These are phyloP conservation scores for Thraustotheca clavata DNA, from an alignment of 352 stramenopile genomes.

Conservation along the genomic window DNA sequence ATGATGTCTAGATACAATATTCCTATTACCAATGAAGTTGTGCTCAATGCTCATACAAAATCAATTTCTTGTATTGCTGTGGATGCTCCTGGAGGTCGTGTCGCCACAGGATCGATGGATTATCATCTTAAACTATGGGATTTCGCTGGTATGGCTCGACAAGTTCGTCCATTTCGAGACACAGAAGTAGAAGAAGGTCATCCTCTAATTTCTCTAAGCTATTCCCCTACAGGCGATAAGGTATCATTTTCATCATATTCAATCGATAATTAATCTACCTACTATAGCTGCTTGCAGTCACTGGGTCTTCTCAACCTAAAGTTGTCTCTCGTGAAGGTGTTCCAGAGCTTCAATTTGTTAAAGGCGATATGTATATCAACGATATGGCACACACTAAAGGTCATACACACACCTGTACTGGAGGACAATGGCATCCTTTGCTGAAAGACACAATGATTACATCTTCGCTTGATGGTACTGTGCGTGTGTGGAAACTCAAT, in stretches of 20 bases:
- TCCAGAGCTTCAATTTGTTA: constrained; percentile 68
- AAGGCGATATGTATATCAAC: constrained; percentile 81
- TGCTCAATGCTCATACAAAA: constrained; percentile 48
- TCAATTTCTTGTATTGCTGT: constrained; percentile 57
- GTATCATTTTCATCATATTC: neutral
- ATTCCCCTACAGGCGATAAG: constrained; percentile 69
- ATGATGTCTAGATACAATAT: constrained; percentile 37
- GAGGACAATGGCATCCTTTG: constrained; percentile 59
- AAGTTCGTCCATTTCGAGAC: constrained; percentile 70
- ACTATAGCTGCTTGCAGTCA: constrained; percentile 41
- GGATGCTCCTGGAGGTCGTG: constrained; percentile 50
- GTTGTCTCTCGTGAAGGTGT: constrained; percentile 69
- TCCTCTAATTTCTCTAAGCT: constrained; percentile 63
- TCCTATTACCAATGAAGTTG: constrained; percentile 61
- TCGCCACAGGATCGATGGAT: constrained; percentile 74
- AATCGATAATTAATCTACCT: neutral
- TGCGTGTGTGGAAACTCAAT: constrained; percentile 63
- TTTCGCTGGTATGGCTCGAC: constrained; percentile 75
- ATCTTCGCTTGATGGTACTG: constrained; percentile 68
- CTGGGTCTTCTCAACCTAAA: constrained; percentile 65
- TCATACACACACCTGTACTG: constrained; percentile 66
- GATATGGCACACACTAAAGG: constrained; percentile 80
- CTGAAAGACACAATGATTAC: constrained; percentile 67
- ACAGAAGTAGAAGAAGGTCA: constrained; percentile 75
- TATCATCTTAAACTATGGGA: constrained; percentile 84